Conservation (phyloP, 805 yeast species). For the Blastobotrys chiropterorum region DNA sequence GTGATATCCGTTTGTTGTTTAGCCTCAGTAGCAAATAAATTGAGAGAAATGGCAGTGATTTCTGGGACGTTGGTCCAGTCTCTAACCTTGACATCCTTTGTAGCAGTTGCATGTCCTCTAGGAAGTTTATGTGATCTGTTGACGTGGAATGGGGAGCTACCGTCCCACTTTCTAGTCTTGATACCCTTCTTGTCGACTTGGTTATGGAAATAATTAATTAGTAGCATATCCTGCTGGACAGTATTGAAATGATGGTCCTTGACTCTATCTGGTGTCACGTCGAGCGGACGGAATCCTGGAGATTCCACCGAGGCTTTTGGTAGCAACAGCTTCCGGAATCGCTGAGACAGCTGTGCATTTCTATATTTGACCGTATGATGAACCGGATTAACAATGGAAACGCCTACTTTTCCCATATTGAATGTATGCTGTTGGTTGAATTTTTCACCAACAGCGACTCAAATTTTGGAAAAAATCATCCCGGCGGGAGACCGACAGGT, state of each 20-base stretch:
- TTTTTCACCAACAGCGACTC: neutral
- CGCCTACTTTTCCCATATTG: constrained; percentile 40
- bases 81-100: constrained; percentile 66
- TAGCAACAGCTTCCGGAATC: constrained; percentile 59
- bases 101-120: constrained; percentile 63
- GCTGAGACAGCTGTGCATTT: constrained; percentile 69
- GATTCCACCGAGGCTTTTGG: constrained; percentile 73
- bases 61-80: constrained; percentile 67
- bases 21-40: constrained; percentile 61
- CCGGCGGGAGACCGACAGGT: neutral
- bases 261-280: constrained; percentile 75
- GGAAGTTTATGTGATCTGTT: constrained; percentile 78
- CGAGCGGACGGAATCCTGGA: constrained; percentile 67
- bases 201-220: constrained; percentile 69
- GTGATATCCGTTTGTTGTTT: constrained; percentile 65
- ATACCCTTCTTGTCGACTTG: constrained; percentile 51
- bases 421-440: neutral
- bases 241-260: constrained; percentile 70
- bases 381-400: constrained; percentile 80
- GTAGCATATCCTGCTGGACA: constrained; percentile 66
- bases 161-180: constrained; percentile 79
- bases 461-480: neutral
- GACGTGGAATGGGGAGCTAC: constrained; percentile 79
- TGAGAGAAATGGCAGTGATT: constrained; percentile 60
- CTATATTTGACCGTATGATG: constrained; percentile 79